phyloP scores from a whole-genome alignment of 1,284 basidiomycete species.

The Ganoderma boninense region DNA sequence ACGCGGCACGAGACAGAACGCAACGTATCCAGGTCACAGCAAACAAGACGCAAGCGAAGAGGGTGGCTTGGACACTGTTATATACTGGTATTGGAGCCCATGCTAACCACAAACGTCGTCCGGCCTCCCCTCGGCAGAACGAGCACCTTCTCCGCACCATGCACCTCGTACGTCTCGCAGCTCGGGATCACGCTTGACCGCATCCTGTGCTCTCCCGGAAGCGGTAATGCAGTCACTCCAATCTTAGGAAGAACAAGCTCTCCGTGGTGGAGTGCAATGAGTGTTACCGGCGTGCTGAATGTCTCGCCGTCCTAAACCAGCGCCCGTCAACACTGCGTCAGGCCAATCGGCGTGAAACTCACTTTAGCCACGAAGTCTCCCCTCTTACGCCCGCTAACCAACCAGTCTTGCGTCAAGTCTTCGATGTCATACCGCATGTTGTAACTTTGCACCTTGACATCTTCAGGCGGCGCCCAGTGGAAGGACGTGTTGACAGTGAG shows the following conservation, averaged over 20 bases:
- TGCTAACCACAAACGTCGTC: slow-evolving; percentile 79
- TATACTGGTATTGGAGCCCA: slow-evolving; percentile 52
- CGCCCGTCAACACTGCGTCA: slow-evolving; percentile 17
- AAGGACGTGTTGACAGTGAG: slow-evolving; percentile 75
- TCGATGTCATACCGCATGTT: slow-evolving; percentile 79
- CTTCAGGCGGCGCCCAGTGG: slow-evolving; percentile 69
- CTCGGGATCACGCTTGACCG: slow-evolving; percentile 65
- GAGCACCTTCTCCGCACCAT: slow-evolving; percentile 78
- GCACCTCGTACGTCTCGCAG: slow-evolving; percentile 77
- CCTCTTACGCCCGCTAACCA: slow-evolving; percentile 81
- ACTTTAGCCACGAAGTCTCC: slow-evolving; percentile 80
- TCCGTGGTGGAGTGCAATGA: slow-evolving; percentile 83
- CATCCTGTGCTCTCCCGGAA: slow-evolving; percentile 60
- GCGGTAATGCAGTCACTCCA: slow-evolving; percentile 64
- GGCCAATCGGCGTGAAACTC: slow-evolving; percentile 27
- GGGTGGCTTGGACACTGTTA: slow-evolving; percentile 16
- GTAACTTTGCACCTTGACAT: slow-evolving; percentile 54
- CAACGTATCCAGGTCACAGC: not conserved
- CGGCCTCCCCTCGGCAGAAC: slow-evolving; percentile 81
- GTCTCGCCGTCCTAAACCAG: slow-evolving; percentile 61
- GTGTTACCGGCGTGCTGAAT: slow-evolving; percentile 66
- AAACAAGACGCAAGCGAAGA: not conserved
- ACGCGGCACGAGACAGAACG: not conserved
- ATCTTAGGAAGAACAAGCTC: slow-evolving; percentile 76
- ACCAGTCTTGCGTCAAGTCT: slow-evolving; percentile 80